These are phyloP conservation scores for Halenospora varia DNA, from an alignment of 495 filamentous ascomycete species.

Conservation along the genomic window DNA sequence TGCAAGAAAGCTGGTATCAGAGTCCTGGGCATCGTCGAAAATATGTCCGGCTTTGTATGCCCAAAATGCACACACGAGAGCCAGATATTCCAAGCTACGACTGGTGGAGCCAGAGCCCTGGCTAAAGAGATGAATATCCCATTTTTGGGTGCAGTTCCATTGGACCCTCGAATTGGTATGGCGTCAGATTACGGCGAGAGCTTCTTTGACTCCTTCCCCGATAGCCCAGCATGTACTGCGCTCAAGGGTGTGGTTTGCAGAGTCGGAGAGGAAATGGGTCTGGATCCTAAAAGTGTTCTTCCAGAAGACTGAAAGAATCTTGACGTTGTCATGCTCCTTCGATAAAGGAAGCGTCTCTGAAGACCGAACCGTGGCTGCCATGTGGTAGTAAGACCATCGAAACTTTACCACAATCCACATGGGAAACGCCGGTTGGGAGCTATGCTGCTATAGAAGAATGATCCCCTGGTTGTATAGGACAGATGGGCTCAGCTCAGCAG, in stretches of 20 bases:
- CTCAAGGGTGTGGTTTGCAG: slow-evolving; percentile 71
- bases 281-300: slow-evolving; percentile 29
- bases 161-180: slow-evolving; percentile 94
- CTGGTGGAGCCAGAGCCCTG: slow-evolving; percentile 75
- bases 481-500: too few species aligned
- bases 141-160: slow-evolving; percentile 85
- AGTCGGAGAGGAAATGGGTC: slow-evolving; percentile 60
- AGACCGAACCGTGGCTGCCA: too few species aligned
- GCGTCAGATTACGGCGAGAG: slow-evolving; percentile 96
- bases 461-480: too few species aligned
- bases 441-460: too few species aligned
- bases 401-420: too few species aligned
- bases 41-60: slow-evolving; percentile 96
- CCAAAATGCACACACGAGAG: slow-evolving; percentile 76
- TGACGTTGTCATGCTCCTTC: too few species aligned
- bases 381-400: too few species aligned
- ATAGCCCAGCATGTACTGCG: slow-evolving; percentile 81
- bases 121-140: slow-evolving; percentile 82
- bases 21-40: slow-evolving; percentile 89
- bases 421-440: too few species aligned
- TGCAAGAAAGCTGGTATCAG: slow-evolving; percentile 90
- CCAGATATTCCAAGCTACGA: slow-evolving; percentile 88
- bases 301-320: slow-evolving; percentile 20
- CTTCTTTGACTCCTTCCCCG: slow-evolving; percentile 89
- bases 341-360: too few species aligned